Evolutionary conservation across 208 protist genomes (phyloP), one percentile per base, ranked within the genome.

Genomic region (Trypanosomatidae sp.): DNA sequence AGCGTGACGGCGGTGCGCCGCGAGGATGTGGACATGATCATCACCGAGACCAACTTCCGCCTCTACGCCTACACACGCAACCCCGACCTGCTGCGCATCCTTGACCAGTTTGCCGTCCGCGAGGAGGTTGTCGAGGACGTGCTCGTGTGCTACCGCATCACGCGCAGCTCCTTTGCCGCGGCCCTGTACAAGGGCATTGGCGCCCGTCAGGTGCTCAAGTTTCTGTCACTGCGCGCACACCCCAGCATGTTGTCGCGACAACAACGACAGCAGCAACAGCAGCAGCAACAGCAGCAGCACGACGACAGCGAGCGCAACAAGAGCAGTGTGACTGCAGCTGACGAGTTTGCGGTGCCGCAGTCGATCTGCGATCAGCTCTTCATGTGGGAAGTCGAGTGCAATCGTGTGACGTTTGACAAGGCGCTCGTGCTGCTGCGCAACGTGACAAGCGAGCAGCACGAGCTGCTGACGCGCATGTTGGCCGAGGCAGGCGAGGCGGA

Each of bases 1-100:
- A 21, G 0, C 19, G 15, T 10, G 35, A 48, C 8, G 49, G 33
- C 6, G 44, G 40, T 88, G 21, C 77, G 81, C 6, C 63, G 72
- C 13, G 86, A 94, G 57, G 86, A 94, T 43, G 63, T 67, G 11
- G 86, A 94, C 56, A 88, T 78, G n/a, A 89, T 94, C 50, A 82
- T 94, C 38, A 91, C 86, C 15, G 81, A 94, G 48, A 89, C 86
- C 13, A 94, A 94, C 54, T 94, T 91, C 53, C 66, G 86, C 2
- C 69, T 94, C 13, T 94, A 89, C 61, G 86, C 76, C 22, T 94
- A 94, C 66, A 87, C 79, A 2, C 42, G 45, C 27, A 83, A 83
- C 49, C 33, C 49, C 18, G 77, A 87, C 18, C 54, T 94, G 46
- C 61, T 94, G 25, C 61, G 61, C 49, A 82, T 94, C 30, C 26